Evolutionary conservation across 257 asterid genomes (phyloP), one percentile per base, ranked within the genome.

Genomic region (Ilex asprella): DNA sequence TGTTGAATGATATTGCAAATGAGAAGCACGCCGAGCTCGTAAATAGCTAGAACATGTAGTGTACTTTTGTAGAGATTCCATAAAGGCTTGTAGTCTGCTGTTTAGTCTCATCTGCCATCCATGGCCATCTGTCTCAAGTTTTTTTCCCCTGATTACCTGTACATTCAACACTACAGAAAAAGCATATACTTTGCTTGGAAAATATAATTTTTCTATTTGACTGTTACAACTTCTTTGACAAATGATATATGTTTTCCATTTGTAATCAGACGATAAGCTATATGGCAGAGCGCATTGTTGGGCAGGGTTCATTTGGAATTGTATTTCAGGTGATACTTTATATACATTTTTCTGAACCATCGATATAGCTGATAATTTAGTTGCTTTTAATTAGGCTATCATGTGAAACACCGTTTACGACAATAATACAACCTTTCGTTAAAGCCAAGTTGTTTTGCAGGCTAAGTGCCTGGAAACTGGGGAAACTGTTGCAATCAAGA

Each of bases 271-370:
- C 94, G 55, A 81, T 89, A 53, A 86, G 92, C 70, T 89, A 87
- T 68, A 80, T 87, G 97, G 97, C 95, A 1, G 95, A 87, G 83
- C 95, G 94, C 35, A 77, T 89, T 50, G 97, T 87, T 43, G 95
- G 92, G 54, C 94, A 84, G 68, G 97, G 95, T 64, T 89, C 97
- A 44, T 89, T 89, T 60, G 97, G 95, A 55, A 82, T 87, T 54
- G 95, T 89, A 15, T 89, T 84, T 72, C 95, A 85, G 90, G 97
- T 89, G 55, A 50, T 14, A 50, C 13, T 7, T 7, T 44, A 44
- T 7, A 44, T 44, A 7, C 50, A 44, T 21, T 21, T 21, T 21
- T 21, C 27, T 21, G 27, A 21, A 1, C 27, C 27, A 21, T 21
- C 27, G 1, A 21, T 21, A 11, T 7, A 6, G 12, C 12, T 7